Conservation (phyloP, 1,139 yeast genomes). For the Sugiyamaella xylanicola region DNA sequence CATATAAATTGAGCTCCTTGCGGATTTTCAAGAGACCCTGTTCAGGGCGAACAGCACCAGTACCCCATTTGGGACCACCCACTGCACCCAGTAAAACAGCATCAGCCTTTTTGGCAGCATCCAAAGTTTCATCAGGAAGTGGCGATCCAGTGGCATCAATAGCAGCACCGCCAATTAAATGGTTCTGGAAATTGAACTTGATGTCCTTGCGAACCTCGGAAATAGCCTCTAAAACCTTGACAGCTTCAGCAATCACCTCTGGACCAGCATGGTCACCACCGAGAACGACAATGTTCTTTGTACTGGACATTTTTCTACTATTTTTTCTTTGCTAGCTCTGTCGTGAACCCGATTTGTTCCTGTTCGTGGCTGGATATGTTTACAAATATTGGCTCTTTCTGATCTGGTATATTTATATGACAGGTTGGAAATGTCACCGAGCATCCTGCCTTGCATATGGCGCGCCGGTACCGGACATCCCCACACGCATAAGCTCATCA, state of each 20-base stretch:
- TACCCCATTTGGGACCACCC: conserved; percentile 99
- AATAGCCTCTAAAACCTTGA: conserved; percentile 83
- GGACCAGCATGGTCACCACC: conserved; percentile 98
- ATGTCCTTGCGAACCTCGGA: conserved; percentile 61
- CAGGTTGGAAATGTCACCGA: neutral
- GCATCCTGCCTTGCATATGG: neutral
- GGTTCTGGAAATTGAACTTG: conserved; percentile 74
- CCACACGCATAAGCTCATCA: neutral
- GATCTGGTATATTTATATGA: neutral
- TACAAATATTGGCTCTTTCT: too few relatives aligned
- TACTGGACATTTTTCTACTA: conserved; percentile 6
- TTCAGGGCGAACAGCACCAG: conserved; percentile 91
- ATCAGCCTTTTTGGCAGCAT: conserved; percentile 83
- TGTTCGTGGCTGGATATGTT: too few relatives aligned
- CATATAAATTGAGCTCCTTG: conserved; percentile 90
- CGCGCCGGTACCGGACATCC: conserved; percentile 15
- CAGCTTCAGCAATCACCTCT: conserved; percentile 86
- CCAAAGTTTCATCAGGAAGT: conserved; percentile 82
- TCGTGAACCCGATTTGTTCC: too few relatives aligned
- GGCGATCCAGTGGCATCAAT: conserved; percentile 96
- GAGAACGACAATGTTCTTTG: conserved; percentile 77
- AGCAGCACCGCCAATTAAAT: conserved; percentile 96
- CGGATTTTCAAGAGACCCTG: conserved; percentile 93
- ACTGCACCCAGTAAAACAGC: conserved; percentile 97
- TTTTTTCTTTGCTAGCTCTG: too few relatives aligned